These are phyloP conservation scores for Durotheca rogersii DNA, from an alignment of 495 filamentous ascomycete genomes.

Conservation along the genomic window DNA sequence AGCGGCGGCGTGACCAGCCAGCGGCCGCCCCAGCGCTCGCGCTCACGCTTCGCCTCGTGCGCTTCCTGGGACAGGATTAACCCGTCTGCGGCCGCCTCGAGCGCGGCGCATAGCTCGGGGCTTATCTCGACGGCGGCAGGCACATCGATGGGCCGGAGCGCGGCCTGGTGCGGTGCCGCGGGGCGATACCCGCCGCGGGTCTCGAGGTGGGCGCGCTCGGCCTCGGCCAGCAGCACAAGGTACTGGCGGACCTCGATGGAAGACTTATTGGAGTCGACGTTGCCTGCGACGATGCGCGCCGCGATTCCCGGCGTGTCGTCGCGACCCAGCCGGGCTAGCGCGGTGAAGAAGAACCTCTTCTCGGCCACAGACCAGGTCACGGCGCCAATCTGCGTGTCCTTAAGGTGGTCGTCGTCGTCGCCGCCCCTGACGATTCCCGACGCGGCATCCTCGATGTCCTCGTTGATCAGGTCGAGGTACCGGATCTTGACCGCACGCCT, in stretches of 20 bases:
- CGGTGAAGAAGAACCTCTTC: slow-evolving; percentile 67
- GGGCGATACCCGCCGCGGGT: slow-evolving; percentile 15
- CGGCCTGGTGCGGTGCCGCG: slow-evolving; percentile 3
- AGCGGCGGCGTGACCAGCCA: slow-evolving; percentile 53
- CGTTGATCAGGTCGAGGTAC: slow-evolving; percentile 63
- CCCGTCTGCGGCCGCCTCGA: slow-evolving; percentile 67
- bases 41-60: slow-evolving; percentile 56
- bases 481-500: slow-evolving; percentile 47
- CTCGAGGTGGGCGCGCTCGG: slow-evolving; percentile 34
- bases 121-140: slow-evolving; percentile 75
- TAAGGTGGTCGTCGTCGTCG: slow-evolving; percentile 18
- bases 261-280: slow-evolving; percentile 68
- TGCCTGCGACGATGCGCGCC: slow-evolving; percentile 53
- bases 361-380: slow-evolving; percentile 69
- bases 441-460: slow-evolving; percentile 50
- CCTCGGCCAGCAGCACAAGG: slow-evolving; percentile 59
- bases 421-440: slow-evolving; percentile 28
- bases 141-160: slow-evolving; percentile 49
- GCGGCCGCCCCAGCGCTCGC: slow-evolving; percentile 48
- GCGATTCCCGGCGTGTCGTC: slow-evolving; percentile 63
- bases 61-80: slow-evolving; percentile 58
- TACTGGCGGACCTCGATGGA: slow-evolving; percentile 72
- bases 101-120: slow-evolving; percentile 59
- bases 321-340: slow-evolving; percentile 61
- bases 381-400: slow-evolving; percentile 61